A percentile compares a stretch with the other conserved stretches of the same genome.
phyloP scores from a whole-genome alignment of 139 green algal genomes.

The Chlorella ohadii region DNA sequence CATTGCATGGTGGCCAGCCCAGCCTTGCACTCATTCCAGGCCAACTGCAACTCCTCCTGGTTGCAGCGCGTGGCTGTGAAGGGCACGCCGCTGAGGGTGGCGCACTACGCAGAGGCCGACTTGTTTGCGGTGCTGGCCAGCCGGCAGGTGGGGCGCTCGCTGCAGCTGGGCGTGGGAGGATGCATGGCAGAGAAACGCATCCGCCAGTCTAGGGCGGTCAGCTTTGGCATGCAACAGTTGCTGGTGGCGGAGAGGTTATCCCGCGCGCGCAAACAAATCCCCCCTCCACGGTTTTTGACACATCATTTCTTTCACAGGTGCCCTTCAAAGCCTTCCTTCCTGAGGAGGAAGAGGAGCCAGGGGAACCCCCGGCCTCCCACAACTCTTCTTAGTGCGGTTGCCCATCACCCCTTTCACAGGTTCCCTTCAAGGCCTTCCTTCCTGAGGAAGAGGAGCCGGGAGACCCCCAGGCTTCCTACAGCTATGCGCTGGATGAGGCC shows the following conservation, averaged over 20 bases:
- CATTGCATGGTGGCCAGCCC: too few species aligned
- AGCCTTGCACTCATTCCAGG: too few species aligned
- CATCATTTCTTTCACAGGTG: constrained; percentile 4
- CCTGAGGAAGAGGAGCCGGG: constrained; percentile 70
- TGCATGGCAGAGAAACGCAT: too few species aligned
- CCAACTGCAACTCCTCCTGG: too few species aligned
- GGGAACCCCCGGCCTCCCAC: constrained; percentile 61
- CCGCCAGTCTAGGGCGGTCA: too few species aligned
- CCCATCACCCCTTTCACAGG: constrained; percentile 8
- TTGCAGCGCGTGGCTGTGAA: constrained; percentile 53
- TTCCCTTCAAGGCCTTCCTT: constrained; percentile 45
- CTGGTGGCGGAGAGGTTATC: too few species aligned
- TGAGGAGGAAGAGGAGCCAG: constrained; percentile 68
- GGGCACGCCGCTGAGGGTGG: constrained; percentile 65
- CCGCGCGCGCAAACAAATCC: too few species aligned
- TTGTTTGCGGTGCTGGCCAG: constrained; percentile 67
- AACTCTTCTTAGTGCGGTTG: too few species aligned
- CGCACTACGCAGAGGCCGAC: constrained; percentile 63
- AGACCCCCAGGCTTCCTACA: constrained; percentile 59
- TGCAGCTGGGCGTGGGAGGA: too few species aligned
- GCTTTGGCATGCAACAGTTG: too few species aligned
- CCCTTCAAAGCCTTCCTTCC: constrained; percentile 52
- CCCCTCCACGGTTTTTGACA: too few species aligned
- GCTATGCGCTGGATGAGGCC: constrained; percentile 43
- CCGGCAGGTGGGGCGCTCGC: constrained; percentile 31